phyloP scores from a whole-genome alignment of 1,139 yeast genomes.

The Pichia terricola region DNA sequence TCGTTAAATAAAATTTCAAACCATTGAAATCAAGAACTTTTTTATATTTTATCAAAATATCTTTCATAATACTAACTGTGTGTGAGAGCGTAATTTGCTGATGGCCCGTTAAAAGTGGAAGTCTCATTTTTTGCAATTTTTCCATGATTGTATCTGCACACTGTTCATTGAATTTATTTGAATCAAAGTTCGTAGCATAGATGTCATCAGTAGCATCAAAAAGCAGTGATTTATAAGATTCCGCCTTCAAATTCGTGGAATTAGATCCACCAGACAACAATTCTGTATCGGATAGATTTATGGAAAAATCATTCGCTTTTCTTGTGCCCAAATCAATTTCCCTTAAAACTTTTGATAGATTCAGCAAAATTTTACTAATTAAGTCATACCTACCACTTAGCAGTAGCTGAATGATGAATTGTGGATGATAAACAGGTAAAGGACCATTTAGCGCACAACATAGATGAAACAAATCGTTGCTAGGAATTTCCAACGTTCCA shows the following conservation, averaged over 20 bases:
- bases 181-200: conserved; percentile 13
- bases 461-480: conserved; percentile 49
- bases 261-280: conserved; percentile 1
- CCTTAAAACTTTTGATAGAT: conserved; percentile 44
- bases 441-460: conserved; percentile 81
- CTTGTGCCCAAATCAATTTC: conserved; percentile 34
- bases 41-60: conserved; percentile 34
- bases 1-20: conserved; percentile 59
- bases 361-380: conserved; percentile 49
- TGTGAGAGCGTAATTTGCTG: conserved; percentile 79
- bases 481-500: conserved; percentile 37
- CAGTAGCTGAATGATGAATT: conserved; percentile 67
- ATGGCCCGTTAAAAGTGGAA: conserved; percentile 82
- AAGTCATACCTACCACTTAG: conserved; percentile 51
- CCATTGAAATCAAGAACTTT: conserved; percentile 66
- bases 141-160: conserved; percentile 46
- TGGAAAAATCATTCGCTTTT: conserved; percentile 27
- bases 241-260: neutral
- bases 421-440: conserved; percentile 86
- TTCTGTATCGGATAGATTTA: neutral
- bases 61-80: conserved; percentile 53
- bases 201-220: neutral
- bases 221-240: neutral
- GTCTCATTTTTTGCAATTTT: conserved; percentile 50
- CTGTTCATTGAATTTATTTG: conserved; percentile 33